Evolutionary conservation across 306 rosid species (phyloP).

Genomic region (Lagenaria siceraria): DNA sequence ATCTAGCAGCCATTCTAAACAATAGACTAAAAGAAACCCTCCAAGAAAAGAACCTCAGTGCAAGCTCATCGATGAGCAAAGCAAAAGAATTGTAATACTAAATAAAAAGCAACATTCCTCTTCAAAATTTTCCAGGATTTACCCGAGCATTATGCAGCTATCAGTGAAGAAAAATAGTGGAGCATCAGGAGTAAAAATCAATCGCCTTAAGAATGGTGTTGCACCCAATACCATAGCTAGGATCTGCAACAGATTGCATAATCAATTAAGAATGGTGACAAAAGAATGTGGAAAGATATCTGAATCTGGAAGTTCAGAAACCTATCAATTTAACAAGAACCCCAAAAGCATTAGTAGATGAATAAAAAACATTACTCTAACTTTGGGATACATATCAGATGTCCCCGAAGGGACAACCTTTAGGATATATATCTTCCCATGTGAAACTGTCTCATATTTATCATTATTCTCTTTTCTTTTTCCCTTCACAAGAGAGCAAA

Average conservation of each 20-base stretch:
- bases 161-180: conserved; percentile 92
- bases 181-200: conserved; percentile 68
- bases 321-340: neutral
- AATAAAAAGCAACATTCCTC: neutral
- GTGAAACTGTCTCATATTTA: neutral
- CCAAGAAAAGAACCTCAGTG: neutral
- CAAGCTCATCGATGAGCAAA: neutral
- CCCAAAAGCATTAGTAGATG: neutral
- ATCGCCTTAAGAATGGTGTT: conserved; percentile 54
- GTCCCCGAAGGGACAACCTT: neutral
- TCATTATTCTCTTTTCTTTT: neutral
- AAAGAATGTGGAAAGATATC: neutral
- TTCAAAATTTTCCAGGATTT: conserved; percentile 19
- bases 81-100: neutral
- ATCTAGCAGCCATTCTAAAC: neutral
- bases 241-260: conserved; percentile 38
- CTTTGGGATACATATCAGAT: neutral
- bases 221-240: conserved; percentile 82
- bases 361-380: neutral
- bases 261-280: neutral
- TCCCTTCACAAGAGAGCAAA: neutral
- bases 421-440: neutral
- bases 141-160: conserved; percentile 98
- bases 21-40: neutral
- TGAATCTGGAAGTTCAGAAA: neutral